phyloP scores from a whole-genome alignment of 495 filamentous ascomycete genomes.

The Lophiotrema nucula region DNA sequence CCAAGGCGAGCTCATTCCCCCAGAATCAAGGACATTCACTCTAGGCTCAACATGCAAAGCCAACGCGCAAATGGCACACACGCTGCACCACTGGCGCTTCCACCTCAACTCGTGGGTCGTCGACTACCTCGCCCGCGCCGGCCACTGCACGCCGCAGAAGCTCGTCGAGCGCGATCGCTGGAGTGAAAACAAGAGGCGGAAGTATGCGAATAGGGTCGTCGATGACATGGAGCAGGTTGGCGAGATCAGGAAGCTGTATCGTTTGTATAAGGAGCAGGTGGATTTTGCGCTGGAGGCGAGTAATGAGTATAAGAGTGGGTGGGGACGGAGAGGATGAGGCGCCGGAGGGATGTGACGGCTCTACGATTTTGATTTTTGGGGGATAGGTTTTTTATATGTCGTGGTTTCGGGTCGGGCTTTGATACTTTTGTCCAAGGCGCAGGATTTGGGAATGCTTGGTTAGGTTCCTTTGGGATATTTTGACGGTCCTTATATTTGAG shows the following conservation, averaged over 20 bases:
- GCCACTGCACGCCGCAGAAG: slow-evolving; percentile 52
- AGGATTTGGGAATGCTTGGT: too few species aligned
- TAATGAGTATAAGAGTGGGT: slow-evolving; percentile 24
- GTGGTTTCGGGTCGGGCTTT: too few species aligned
- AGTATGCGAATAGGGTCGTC: slow-evolving; percentile 57
- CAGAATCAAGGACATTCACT: slow-evolving; percentile 33
- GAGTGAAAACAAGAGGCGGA: slow-evolving; percentile 52
- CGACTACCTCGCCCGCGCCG: slow-evolving; percentile 55
- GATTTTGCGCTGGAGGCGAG: slow-evolving; percentile 53
- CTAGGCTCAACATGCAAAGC: slow-evolving; percentile 57
- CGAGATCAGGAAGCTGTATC: slow-evolving; percentile 57
- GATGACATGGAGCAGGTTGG: slow-evolving; percentile 56
- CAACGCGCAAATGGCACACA: slow-evolving; percentile 69
- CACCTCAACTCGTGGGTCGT: slow-evolving; percentile 70
- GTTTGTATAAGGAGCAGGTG: slow-evolving; percentile 58
- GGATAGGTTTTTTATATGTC: too few species aligned
- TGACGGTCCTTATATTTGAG: too few species aligned
- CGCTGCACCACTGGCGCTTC: slow-evolving; percentile 71
- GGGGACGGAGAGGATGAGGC: slow-evolving; percentile 14
- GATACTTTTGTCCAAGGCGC: too few species aligned
- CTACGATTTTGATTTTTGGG: too few species aligned
- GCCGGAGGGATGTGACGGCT: too few species aligned
- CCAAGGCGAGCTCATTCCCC: slow-evolving; percentile 36
- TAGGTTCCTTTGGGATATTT: too few species aligned
- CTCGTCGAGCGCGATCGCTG: slow-evolving; percentile 55